A percentile compares a stretch with the other conserved stretches of the same genome.
Evolutionary conservation across 805 yeast species (phyloP).

Genomic region (Blastobotrys terrestris): DNA sequence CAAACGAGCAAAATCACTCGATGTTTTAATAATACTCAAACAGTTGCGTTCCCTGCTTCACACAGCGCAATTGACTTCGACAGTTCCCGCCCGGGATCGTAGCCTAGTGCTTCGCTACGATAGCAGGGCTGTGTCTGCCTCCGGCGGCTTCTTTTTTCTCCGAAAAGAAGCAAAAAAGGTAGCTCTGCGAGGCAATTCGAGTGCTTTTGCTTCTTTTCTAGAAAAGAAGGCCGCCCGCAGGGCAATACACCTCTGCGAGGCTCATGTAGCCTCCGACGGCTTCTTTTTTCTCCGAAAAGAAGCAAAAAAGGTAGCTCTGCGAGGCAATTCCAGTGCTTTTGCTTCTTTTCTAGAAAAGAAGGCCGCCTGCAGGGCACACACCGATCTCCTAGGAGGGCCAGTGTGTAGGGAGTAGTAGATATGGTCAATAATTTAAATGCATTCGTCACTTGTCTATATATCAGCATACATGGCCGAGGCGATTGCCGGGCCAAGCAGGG

Average conservation of each 20-base stretch:
- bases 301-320: background rate
- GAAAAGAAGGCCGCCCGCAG: background rate
- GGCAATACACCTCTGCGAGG: background rate
- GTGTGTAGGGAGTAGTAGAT: background rate
- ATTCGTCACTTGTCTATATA: background rate
- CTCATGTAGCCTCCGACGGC: background rate
- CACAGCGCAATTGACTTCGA: no score
- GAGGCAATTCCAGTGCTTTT: background rate
- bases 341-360: background rate
- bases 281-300: background rate
- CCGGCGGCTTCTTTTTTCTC: no score
- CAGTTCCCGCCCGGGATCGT: no score
- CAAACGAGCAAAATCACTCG: no score
- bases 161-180: background rate
- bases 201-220: background rate
- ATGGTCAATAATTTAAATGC: background rate
- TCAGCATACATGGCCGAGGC: conserved; percentile 21
- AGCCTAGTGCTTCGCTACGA: no score
- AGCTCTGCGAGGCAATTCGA: background rate
- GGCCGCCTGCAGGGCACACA: background rate
- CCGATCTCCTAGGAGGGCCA: no score
- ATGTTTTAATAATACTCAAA: no score
- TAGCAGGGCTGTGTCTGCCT: no score
- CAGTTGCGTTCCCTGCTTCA: no score
- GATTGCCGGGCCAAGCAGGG: conserved; percentile 24